Percentiles rank a stretch among this genome's conserved stretches.
phyloP scores from a whole-genome alignment of 768 basidiomycete species.

The Sistotremastrum suecicum region DNA sequence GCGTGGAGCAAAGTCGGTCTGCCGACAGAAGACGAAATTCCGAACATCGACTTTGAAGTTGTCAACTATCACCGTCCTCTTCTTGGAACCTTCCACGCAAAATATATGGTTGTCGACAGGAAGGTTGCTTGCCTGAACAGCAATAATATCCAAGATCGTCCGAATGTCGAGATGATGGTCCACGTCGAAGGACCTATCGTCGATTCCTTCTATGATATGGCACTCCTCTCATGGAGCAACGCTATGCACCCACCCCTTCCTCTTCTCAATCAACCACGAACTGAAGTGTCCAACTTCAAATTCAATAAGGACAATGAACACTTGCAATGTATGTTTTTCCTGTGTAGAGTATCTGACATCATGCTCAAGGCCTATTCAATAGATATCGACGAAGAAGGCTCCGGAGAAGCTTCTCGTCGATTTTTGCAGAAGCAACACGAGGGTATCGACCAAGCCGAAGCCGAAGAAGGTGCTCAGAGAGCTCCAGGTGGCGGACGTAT shows the following conservation, averaged over 20 bases:
- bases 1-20: conserved; percentile 36
- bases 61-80: conserved; percentile 42
- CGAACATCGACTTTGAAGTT: conserved; percentile 45
- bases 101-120: conserved; percentile 58
- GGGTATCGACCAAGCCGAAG: not conserved
- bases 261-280: conserved; percentile 18
- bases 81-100: conserved; percentile 58
- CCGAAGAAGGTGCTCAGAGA: not conserved
- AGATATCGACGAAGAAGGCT: conserved; percentile 25
- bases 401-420: conserved; percentile 22
- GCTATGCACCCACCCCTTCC: conserved; percentile 32
- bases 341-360: too few species aligned
- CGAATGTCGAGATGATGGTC: conserved; percentile 45
- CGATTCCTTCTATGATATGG: conserved; percentile 54
- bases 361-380: not conserved
- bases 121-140: conserved; percentile 48
- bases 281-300: conserved; percentile 22
- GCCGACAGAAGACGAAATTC: conserved; percentile 40
- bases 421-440: conserved; percentile 18
- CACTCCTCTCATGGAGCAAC: conserved; percentile 46
- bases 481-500: not conserved
- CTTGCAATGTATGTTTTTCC: conserved; percentile 7
- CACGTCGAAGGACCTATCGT: conserved; percentile 59
- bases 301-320: conserved; percentile 22
- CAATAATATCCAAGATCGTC: conserved; percentile 54